Evolutionary conservation across 768 basidiomycete genomes (phyloP).

Genomic region (Strobilomyces echinocephalus): DNA sequence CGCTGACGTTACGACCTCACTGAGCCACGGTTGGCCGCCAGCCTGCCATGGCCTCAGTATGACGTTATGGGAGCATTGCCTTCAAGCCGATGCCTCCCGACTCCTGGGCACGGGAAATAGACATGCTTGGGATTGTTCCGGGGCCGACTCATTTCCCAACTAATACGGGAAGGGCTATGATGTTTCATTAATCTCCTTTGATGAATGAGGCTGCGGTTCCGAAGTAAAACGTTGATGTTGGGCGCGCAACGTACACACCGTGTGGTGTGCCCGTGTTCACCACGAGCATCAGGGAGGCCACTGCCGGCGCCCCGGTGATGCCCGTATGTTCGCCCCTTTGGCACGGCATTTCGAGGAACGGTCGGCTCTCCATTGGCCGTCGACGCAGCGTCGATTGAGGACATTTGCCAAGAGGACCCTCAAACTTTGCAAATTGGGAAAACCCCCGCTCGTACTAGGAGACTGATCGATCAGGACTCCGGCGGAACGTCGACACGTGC

Average conservation of each 20-base stretch:
- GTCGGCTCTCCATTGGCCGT: neutral
- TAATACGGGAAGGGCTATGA: neutral
- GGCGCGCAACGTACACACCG: conserved; percentile 6
- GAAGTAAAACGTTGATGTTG: conserved; percentile 15
- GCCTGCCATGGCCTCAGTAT: neutral
- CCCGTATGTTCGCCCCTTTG: neutral
- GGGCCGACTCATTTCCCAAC: conserved; percentile 17
- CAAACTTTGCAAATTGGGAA: neutral
- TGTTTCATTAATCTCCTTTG: neutral
- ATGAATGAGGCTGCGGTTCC: conserved; percentile 18
- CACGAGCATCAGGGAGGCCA: conserved; percentile 15
- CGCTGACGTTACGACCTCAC: neutral
- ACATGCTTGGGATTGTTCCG: conserved; percentile 8
- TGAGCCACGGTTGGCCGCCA: neutral
- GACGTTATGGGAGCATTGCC: conserved; percentile 3
- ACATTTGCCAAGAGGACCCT: neutral
- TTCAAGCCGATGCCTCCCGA: conserved; percentile 3
- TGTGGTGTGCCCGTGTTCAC: conserved; percentile 12
- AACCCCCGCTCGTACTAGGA: neutral
- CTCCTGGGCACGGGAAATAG: conserved; percentile 2
- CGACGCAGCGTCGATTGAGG: neutral
- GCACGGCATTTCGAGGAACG: neutral
- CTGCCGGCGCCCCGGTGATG: neutral
- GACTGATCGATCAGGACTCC: neutral
- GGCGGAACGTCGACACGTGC: neutral